phyloP scores from a whole-genome alignment of 306 rosid species.

The Vigna radiata region DNA sequence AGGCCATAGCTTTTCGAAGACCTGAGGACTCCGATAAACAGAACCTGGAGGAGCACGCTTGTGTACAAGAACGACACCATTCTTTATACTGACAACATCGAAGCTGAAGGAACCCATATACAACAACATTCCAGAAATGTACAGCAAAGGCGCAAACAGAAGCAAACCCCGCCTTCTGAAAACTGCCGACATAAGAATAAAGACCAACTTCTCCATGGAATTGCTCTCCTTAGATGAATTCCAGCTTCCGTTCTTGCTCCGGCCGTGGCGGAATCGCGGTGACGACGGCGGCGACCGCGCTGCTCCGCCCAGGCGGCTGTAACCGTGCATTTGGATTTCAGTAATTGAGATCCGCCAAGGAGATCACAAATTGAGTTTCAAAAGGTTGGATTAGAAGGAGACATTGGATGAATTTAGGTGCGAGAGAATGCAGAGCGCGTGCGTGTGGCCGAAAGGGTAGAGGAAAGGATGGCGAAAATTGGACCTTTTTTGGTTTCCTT shows the following conservation, averaged over 20 bases:
- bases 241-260: conserved; percentile 54
- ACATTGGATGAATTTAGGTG: neutral
- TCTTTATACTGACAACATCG: conserved; percentile 66
- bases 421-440: neutral
- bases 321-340: conserved; percentile 65
- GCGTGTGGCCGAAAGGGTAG: neutral
- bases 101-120: conserved; percentile 89
- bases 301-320: conserved; percentile 67
- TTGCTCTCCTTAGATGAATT: conserved; percentile 56
- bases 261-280: conserved; percentile 72
- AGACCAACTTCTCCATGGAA: conserved; percentile 60
- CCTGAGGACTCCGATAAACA: conserved; percentile 82
- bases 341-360: conserved; percentile 30
- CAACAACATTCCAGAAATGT: conserved; percentile 85
- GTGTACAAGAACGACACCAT: conserved; percentile 65
- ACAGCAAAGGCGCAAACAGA: conserved; percentile 83
- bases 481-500: neutral
- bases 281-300: conserved; percentile 76
- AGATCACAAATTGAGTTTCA: conserved; percentile 35
- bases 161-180: conserved; percentile 80
- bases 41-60: conserved; percentile 79
- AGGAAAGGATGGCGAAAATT: conserved; percentile 1
- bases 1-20: conserved; percentile 84
- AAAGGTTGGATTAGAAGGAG: neutral
- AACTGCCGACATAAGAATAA: conserved; percentile 68